Evolutionary conservation across 768 basidiomycete species (phyloP).

Genomic region (Dentipellis fragilis): DNA sequence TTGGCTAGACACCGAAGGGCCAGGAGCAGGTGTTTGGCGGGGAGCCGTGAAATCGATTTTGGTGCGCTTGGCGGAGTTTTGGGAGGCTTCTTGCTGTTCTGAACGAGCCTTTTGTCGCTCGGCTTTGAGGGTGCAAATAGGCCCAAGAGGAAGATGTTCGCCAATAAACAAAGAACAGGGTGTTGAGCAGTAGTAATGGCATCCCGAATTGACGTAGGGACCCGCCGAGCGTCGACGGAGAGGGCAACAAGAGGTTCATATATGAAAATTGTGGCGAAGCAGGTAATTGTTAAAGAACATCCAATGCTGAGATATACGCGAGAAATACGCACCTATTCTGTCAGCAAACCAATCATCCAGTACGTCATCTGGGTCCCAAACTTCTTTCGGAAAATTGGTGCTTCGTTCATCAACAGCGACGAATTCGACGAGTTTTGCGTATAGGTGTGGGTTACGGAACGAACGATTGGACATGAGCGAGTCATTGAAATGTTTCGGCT

Average conservation of each 20-base stretch:
- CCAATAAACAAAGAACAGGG: neutral
- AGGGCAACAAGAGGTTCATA: neutral
- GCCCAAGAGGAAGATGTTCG: neutral
- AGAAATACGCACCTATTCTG: conserved; percentile 53
- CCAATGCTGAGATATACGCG: neutral
- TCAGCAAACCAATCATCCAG: conserved; percentile 66
- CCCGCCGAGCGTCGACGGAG: neutral
- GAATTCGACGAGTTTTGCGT: conserved; percentile 90
- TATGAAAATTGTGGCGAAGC: neutral
- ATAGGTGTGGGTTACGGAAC: conserved; percentile 96
- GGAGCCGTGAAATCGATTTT: conserved; percentile 32
- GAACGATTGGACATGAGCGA: conserved; percentile 86
- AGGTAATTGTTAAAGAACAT: neutral
- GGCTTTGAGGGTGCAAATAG: conserved; percentile 18
- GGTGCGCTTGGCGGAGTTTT: conserved; percentile 26
- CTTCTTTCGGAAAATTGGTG: conserved; percentile 65
- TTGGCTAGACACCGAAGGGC: conserved; percentile 5
- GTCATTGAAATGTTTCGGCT: conserved; percentile 90
- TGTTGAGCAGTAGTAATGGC: neutral
- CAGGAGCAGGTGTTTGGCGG: conserved; percentile 6
- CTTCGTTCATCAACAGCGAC: conserved; percentile 82
- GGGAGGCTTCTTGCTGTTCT: conserved; percentile 28
- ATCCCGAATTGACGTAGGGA: neutral
- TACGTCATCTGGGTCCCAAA: conserved; percentile 68
- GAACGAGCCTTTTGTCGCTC: conserved; percentile 30